Evolutionary conservation across 495 filamentous ascomycete genomes (phyloP), one percentile per base, ranked within the genome.

Genomic region (Talaromyces stipitatus): DNA sequence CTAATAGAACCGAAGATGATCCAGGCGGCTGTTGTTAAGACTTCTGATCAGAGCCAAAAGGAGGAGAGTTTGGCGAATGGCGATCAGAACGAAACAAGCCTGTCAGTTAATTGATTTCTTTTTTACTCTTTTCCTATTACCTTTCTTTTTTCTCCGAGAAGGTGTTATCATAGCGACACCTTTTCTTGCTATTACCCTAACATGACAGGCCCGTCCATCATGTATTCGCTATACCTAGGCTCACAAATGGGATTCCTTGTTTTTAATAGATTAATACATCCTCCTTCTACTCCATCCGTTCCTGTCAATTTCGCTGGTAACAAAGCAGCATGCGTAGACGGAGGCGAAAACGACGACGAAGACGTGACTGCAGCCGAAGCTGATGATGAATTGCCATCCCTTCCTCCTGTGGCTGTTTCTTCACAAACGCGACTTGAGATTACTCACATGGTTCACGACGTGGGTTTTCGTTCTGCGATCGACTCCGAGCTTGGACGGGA

Each of bases 1-100:
- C 70, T 90, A 43, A 72, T 81, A 54, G 82, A 86, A 11, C 78
- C 85, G 11, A 84, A 86, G 61, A 70, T 89, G 55, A 68, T 89
- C 33, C 76, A 63, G 50, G 69, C 69, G 60, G 64, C 63, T 41
- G 57, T 20, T 41, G 36, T 41, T 7, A 41, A 41, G n/a, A 7
- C 2, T 30, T n/a, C 30, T 46, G 14, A 59, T 58, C 23, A 58
- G 24, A 22, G 28, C 24, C 48, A 51, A 23, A 11, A 30, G n/a
- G 27, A 50, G 59, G 28, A 63, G 41, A 58, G 59, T 16, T 43
- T 51, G 29, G 56, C 46, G 33, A 58, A 65, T 58, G 59, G 58
- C 50, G 57, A 30, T 28, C 50, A 59, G 58, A 26, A 51, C 18
- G 59, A 75, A 66, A 67, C 60, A 64, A 73, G 69, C 65, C 62